Conservation (phyloP, 179 eudicot species). For the Carnegiea gigantea region DNA sequence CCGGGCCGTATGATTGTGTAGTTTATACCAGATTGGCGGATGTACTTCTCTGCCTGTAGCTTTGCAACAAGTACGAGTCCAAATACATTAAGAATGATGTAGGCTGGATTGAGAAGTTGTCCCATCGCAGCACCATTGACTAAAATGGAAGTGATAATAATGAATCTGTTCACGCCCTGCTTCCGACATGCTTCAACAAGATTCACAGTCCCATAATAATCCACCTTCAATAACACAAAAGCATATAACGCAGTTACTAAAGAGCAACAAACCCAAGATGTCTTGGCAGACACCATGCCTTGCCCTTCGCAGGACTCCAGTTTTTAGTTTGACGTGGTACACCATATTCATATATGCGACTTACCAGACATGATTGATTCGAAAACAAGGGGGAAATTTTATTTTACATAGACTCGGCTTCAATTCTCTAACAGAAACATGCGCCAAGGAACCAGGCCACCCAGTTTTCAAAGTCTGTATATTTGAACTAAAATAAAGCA, state of each 20-base stretch:
- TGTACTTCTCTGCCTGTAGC: constrained; percentile 87
- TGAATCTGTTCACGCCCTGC: constrained; percentile 62
- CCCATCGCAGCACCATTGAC: constrained; percentile 99
- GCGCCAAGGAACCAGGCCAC: not conserved
- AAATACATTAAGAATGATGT: constrained; percentile 81
- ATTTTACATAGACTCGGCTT: not conserved
- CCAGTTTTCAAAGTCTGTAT: not conserved
- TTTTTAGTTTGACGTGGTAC: not conserved
- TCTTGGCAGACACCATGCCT: not conserved
- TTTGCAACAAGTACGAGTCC: constrained; percentile 82
- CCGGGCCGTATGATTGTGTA: constrained; percentile 94
- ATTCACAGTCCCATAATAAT: constrained; percentile 83
- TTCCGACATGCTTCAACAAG: constrained; percentile 91
- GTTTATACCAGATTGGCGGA: constrained; percentile 80
- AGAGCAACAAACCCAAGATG: not conserved
- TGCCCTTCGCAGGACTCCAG: not conserved
- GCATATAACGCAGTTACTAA: not conserved
- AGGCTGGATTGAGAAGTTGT: constrained; percentile 84
- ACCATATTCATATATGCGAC: too few relatives aligned
- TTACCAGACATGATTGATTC: too few relatives aligned
- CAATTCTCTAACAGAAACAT: not conserved
- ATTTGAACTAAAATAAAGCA: not conserved
- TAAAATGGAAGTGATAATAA: constrained; percentile 78
- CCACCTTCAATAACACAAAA: constrained; percentile 53
- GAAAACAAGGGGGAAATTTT: not conserved